Conservation (phyloP, 1,284 basidiomycete species). For the Athelia psychrophila region DNA sequence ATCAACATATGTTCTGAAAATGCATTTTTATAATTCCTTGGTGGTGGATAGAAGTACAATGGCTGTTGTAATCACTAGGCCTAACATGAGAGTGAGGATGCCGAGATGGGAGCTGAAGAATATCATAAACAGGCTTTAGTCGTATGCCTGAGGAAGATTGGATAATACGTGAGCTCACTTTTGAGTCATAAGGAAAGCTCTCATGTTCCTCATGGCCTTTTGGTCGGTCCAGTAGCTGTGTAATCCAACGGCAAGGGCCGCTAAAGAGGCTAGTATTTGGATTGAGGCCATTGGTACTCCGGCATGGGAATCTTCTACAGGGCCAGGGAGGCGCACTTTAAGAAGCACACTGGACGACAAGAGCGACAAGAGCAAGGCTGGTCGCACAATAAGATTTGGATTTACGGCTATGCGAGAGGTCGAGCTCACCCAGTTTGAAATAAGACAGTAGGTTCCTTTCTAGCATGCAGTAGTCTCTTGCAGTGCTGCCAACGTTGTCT, state of each 20-base stretch:
- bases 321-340: constrained; percentile 41
- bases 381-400: constrained; percentile 19
- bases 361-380: constrained; percentile 54
- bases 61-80: constrained; percentile 49
- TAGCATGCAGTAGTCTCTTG: constrained; percentile 72
- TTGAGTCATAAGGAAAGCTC: constrained; percentile 55
- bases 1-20: too few relatives aligned
- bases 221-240: constrained; percentile 65
- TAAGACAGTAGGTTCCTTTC: constrained; percentile 71
- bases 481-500: constrained; percentile 41
- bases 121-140: constrained; percentile 7
- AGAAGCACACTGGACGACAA: constrained; percentile 63
- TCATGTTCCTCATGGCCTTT: constrained; percentile 49
- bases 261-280: constrained; percentile 47
- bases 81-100: constrained; percentile 46
- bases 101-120: constrained; percentile 46
- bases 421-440: constrained; percentile 43
- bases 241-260: constrained; percentile 51
- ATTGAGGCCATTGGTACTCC: constrained; percentile 30
- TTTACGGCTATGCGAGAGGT: constrained; percentile 17
- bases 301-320: constrained; percentile 4
- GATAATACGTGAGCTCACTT: constrained; percentile 41
- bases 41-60: constrained; percentile 38
- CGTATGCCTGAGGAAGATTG: constrained; percentile 3
- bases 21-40: not conserved